Evolutionary conservation across 2,329 filamentous ascomycete genomes (phyloP).

Genomic region (Fusarium fujikuroi): DNA sequence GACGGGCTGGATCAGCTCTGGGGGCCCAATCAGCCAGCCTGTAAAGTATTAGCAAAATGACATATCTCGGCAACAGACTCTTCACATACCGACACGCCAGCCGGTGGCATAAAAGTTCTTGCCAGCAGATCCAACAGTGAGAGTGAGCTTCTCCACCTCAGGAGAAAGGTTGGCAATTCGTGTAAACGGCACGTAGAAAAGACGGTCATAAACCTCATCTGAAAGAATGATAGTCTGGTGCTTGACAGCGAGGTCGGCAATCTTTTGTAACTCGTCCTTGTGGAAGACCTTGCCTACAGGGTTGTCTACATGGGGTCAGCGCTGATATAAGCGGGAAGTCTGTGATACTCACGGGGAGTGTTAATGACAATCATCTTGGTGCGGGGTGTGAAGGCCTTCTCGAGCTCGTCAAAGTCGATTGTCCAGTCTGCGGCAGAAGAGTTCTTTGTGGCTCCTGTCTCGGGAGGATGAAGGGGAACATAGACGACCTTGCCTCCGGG

Average conservation of each 20-base stretch:
- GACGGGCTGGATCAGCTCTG: conserved; percentile 90
- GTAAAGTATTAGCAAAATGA: background rate
- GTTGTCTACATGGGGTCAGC: conserved; percentile 70
- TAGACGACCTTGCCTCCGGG: conserved; percentile 94
- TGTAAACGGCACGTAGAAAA: conserved; percentile 96
- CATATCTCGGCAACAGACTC: rapidly evolving
- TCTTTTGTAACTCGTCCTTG: conserved; percentile 80
- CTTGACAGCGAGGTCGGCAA: conserved; percentile 90
- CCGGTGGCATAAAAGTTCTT: conserved; percentile 99
- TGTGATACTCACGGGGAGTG: conserved; percentile 64
- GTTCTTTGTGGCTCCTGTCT: conserved; percentile 79
- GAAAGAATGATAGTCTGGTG: conserved; percentile 94
- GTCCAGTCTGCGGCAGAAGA: conserved; percentile 90
- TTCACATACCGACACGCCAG: conserved; percentile 78
- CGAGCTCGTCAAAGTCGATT: conserved; percentile 84
- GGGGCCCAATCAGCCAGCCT: conserved; percentile 91
- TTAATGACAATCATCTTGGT: conserved; percentile 98
- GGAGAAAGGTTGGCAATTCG: conserved; percentile 90
- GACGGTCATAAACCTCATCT: conserved; percentile 92
- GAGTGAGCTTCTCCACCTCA: conserved; percentile 85
- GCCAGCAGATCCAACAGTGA: conserved; percentile 94
- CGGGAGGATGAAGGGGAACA: conserved; percentile 91
- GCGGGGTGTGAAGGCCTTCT: conserved; percentile 81
- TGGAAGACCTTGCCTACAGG: conserved; percentile 97
- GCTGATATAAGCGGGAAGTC: background rate